Evolutionary conservation across 768 basidiomycete genomes (phyloP).

Genomic region (Collybia nuda): DNA sequence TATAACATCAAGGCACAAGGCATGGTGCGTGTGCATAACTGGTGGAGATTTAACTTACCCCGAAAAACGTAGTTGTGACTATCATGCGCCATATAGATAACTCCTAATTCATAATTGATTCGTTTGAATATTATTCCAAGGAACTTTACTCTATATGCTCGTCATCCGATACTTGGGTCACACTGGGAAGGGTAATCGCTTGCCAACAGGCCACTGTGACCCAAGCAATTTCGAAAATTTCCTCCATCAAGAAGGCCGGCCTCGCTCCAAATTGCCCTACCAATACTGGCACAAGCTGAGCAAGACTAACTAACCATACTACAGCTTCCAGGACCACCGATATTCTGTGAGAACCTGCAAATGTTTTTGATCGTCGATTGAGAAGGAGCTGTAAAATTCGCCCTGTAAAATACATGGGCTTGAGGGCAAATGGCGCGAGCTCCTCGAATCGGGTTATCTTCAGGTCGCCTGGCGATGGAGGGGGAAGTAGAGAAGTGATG

Average conservation of each 20-base stretch:
- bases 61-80: too few relatives aligned
- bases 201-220: conserved; percentile 2
- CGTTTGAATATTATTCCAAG: too few relatives aligned
- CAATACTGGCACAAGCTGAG: conserved; percentile 1
- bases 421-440: background rate
- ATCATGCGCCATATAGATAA: too few relatives aligned
- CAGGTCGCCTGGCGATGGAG: background rate
- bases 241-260: background rate
- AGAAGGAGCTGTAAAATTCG: conserved; percentile 18
- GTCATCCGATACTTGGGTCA: conserved; percentile 4
- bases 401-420: conserved; percentile 11
- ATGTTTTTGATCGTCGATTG: conserved; percentile 18
- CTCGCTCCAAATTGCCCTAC: conserved; percentile 3
- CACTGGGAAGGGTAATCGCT: conserved; percentile 4
- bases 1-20: too few relatives aligned
- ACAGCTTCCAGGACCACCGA: conserved; percentile 2
- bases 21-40: too few relatives aligned
- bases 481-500: conserved; percentile 1
- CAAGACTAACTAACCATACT: background rate
- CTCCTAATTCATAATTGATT: too few relatives aligned
- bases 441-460: background rate
- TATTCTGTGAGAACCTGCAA: conserved; percentile 18
- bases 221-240: background rate
- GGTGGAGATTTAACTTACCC: too few relatives aligned
- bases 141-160: conserved; percentile 1